Percentiles rank a stretch among this genome's conserved stretches.
phyloP scores from a whole-genome alignment of 208 protist genomes.

The Leishmania gerbilli region DNA sequence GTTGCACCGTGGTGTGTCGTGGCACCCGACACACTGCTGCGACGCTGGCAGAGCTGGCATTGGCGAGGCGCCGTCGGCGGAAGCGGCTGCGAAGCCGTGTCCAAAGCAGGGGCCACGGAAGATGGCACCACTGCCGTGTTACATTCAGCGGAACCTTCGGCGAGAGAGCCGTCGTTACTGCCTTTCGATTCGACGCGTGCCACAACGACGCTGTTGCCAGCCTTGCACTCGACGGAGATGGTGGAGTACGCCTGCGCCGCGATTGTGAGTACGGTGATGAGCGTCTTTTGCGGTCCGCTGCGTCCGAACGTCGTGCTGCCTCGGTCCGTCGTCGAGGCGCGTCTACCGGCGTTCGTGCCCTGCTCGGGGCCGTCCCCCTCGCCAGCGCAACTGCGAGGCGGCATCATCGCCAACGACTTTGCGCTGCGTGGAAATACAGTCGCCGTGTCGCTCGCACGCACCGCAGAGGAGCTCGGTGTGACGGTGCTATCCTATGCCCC shows the following conservation, averaged over 20 bases:
- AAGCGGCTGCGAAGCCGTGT: background rate
- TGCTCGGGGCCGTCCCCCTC: background rate
- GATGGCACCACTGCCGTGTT: background rate
- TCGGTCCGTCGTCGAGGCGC: slow-evolving; percentile 11
- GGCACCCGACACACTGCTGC: slow-evolving; percentile 1
- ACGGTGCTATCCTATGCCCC: slow-evolving; percentile 61
- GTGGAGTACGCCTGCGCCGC: slow-evolving; percentile 55
- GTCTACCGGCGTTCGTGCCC: slow-evolving; percentile 30
- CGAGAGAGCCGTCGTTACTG: background rate
- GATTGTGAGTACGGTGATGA: slow-evolving; percentile 48
- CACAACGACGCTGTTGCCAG: slow-evolving; percentile 55
- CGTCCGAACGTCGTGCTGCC: slow-evolving; percentile 31
- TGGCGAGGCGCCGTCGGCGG: background rate
- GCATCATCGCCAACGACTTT: slow-evolving; percentile 46
- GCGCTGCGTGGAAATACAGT: slow-evolving; percentile 44
- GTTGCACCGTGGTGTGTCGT: slow-evolving; percentile 38
- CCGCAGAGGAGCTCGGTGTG: slow-evolving; percentile 76
- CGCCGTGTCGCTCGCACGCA: slow-evolving; percentile 55
- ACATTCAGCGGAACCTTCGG: background rate
- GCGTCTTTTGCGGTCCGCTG: slow-evolving; percentile 53
- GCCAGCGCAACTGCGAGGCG: slow-evolving; percentile 29
- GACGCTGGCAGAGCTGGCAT: slow-evolving; percentile 1
- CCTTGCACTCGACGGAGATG: slow-evolving; percentile 59
- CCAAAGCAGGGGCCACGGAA: background rate
- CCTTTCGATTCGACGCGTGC: background rate